phyloP scores from a whole-genome alignment of 129 eudicot species.

The Deinandra increscens region DNA sequence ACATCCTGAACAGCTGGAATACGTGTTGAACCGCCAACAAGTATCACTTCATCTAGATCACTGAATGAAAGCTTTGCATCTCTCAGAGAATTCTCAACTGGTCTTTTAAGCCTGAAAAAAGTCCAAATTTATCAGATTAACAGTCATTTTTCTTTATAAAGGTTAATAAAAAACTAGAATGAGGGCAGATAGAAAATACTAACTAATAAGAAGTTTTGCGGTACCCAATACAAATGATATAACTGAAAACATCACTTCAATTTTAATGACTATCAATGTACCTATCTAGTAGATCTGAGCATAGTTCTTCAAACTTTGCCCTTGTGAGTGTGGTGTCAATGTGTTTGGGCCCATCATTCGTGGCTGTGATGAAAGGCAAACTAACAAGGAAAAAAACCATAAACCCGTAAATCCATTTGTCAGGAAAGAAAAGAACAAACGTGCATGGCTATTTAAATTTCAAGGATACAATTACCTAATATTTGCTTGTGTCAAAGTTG shows the following conservation, averaged over 20 bases:
- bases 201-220: neutral
- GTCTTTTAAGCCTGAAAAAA: constrained; percentile 66
- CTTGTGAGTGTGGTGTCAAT: constrained; percentile 94
- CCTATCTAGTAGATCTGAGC: constrained; percentile 98
- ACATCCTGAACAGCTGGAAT: constrained; percentile 98
- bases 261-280: constrained; percentile 17
- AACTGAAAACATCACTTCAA: neutral
- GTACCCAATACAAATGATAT: neutral
- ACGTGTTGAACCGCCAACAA: constrained; percentile 99
- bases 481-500: constrained; percentile 86
- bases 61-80: constrained; percentile 89
- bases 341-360: constrained; percentile 97
- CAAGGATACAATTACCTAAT: constrained; percentile 50
- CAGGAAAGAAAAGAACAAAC: neutral
- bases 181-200: neutral
- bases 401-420: neutral
- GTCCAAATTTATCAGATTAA: constrained; percentile 1
- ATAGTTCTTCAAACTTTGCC: constrained; percentile 90
- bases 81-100: constrained; percentile 86
- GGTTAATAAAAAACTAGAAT: neutral
- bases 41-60: constrained; percentile 92
- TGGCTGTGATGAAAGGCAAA: constrained; percentile 98
- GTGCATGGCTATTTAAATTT: neutral
- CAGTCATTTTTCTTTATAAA: neutral
- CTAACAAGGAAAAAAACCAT: constrained; percentile 38